A percentile compares a stretch with the other conserved stretches of the same genome.
These are phyloP conservation scores for Ulvella scutata DNA, from an alignment of 139 green algal species.

Conservation along the genomic window DNA sequence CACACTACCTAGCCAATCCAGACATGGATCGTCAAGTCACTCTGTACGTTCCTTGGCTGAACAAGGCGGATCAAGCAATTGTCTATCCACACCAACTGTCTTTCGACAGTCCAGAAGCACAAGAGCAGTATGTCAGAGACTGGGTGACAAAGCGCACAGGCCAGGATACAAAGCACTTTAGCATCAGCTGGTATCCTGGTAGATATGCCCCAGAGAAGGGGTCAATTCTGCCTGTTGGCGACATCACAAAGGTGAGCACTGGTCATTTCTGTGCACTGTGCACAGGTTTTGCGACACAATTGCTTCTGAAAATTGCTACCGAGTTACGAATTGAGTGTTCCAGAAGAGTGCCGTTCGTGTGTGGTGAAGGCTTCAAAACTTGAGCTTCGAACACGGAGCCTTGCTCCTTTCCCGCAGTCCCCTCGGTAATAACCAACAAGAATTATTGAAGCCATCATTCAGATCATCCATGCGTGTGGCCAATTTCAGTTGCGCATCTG, in stretches of 20 bases:
- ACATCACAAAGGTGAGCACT: conserved; percentile 52
- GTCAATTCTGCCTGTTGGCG: conserved; percentile 90
- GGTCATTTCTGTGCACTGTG: no score
- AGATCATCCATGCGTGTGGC: no score
- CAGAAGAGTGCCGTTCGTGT: no score
- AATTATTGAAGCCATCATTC: no score
- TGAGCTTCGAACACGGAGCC: no score
- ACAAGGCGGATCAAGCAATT: conserved; percentile 66
- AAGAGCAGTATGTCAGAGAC: conserved; percentile 67
- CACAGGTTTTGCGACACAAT: no score
- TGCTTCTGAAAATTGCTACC: no score
- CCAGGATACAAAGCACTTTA: conserved; percentile 73
- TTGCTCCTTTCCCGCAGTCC: no score
- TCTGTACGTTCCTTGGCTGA: conserved; percentile 77
- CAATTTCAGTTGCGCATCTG: no score
- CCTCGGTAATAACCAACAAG: no score
- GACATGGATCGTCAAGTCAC: conserved; percentile 33
- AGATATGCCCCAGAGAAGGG: conserved; percentile 68
- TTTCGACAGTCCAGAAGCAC: conserved; percentile 74
- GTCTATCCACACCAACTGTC: conserved; percentile 75
- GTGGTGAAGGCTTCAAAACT: no score
- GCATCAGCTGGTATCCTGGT: conserved; percentile 84
- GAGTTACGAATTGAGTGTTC: no score
- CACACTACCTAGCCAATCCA: conserved; percentile 77
- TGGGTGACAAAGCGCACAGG: conserved; percentile 84